Evolutionary conservation across 2,329 filamentous ascomycete species (phyloP), one percentile per base, ranked within the genome.

Genomic region (Claviceps purpurea): DNA sequence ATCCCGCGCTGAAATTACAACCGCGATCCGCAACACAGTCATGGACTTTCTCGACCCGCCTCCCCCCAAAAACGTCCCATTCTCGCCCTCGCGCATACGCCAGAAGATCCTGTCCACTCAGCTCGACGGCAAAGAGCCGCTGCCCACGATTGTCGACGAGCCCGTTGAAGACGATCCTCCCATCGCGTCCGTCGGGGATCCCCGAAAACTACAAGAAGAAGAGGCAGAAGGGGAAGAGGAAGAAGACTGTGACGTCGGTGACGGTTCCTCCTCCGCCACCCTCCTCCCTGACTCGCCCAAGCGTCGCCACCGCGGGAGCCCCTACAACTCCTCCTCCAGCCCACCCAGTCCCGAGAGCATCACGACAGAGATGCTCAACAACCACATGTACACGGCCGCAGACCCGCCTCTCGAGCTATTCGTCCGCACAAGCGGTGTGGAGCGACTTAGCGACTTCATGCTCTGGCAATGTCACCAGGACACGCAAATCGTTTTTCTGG

Each of bases 401-500:
- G 84, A 87, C 56, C 93, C 93, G 16, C 93, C 93, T 1, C 73
- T 97, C 43, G 93, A 98, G 63, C 77, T 98, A 13, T 82, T 98
- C 51, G 78, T 98, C 49, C 82, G 93, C 49, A 98, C 93, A 4
- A 96, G 89, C 56, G 91, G 90, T 30, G 93, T 98, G 14, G 85
- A 90, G 67, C 79, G 93, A 48, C 73, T 98, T 54, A 96, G 89
- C 64, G 93, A 98, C 66, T 98, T 97, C 62, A 93, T 98, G 90
- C 81, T 98, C 38, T 98, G 93, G 93, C 93, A 98, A 69, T 93
- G 88, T 61, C 90, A 97, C 64, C 81, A 95, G 63, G 77, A 91
- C 57, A 96, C 93, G 0, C 86, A 95, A 55, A 85, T 98, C 57
- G 88, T 94, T 54, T 98, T 97, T 65, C 70, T 96, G 52, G 80